Conservation (phyloP, 164 flowering plant genomes). For the Chimonanthus praecox region DNA sequence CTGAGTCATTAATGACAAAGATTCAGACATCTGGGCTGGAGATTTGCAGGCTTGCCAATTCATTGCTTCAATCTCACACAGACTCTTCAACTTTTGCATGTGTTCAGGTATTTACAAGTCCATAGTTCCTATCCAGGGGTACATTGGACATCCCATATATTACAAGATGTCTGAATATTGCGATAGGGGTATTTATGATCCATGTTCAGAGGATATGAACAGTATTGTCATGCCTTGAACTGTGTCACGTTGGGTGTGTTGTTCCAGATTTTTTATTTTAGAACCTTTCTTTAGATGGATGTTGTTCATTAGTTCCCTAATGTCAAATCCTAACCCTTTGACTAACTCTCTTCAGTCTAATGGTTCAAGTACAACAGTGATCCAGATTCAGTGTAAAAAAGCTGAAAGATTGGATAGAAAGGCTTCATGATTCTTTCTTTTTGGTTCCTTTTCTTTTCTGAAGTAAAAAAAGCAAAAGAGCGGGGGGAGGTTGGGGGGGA, state of each 20-base stretch:
- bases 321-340: no score
- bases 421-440: no score
- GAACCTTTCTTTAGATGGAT: no score
- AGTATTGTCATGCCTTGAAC: neutral
- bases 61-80: slow-evolving; percentile 36
- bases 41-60: slow-evolving; percentile 41
- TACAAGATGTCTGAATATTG: neutral
- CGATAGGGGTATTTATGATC: neutral
- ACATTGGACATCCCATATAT: neutral
- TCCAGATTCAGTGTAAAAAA: no score
- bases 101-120: slow-evolving; percentile 50
- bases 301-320: no score
- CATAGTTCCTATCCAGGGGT: neutral
- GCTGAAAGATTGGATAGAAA: no score
- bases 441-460: no score
- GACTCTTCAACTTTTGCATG: slow-evolving; percentile 55
- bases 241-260: neutral
- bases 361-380: no score
- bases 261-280: neutral
- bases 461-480: no score
- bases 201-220: neutral
- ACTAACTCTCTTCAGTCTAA: no score
- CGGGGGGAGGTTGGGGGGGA: no score
- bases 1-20: slow-evolving; percentile 49
- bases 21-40: slow-evolving; percentile 39